Evolutionary conservation across 805 yeast species (phyloP), one percentile per base, ranked within the genome.

Genomic region (Priceomyces medius): DNA sequence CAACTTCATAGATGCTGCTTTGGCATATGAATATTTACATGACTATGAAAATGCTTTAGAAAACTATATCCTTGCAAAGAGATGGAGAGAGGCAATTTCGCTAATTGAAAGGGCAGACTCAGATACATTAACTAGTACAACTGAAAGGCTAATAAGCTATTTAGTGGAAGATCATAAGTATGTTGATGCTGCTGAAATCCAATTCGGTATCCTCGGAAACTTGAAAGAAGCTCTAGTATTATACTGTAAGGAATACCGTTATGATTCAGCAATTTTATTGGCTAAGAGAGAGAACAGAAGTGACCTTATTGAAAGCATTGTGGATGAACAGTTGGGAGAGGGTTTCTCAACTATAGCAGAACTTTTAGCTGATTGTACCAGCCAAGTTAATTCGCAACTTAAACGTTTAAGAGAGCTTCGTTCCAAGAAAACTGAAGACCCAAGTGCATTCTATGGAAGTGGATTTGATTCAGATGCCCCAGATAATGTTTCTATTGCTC

Each of bases 401-500:
- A 78, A 70, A 45, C 80, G 99, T 57, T 66, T 93, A 47, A 76
- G 96, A 42, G 97, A 89, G 52, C 71, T 93, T 42, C 77, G 99
- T 52, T 72, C 76, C 13, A 90, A 90, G 71, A 91, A 91, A 53
- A 77, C 71, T 35, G 83, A 80, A 45, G 96, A 91, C 61, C 96
- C 97, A 13, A 82, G 81, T 56, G 83, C 86, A 1, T 91, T 88
- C 56, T 90, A 83, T 57, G 96, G 93, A 10, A 77, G 76, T 16
- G 76, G 68, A 16, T 76, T 71, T 31, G 82, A 71, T 20, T 48
- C 64, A 42, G 95, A 88, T 54, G 79, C 87, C 10, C 90, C 96
- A 1, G 99, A 93, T 61, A 87, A 90, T 59, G 93, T 93, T 7
- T 90, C 98, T 0, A 77, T 93, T 48, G 98, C 97, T 0, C 93